phyloP scores from a whole-genome alignment of 2,329 filamentous ascomycete species.

The Aspergillus ibericus region DNA sequence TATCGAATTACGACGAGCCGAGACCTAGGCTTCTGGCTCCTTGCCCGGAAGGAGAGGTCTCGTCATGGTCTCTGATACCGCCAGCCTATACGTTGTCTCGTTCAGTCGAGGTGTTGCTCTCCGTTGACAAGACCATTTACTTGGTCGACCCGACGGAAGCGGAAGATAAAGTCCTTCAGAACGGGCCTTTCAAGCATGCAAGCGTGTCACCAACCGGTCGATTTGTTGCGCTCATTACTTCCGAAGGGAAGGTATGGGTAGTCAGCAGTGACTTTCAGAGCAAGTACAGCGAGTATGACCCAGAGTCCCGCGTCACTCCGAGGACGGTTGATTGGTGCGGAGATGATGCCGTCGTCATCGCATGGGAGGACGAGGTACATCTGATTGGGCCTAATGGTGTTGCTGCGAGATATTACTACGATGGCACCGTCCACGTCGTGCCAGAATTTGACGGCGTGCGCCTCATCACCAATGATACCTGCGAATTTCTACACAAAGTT shows the following conservation, averaged over 20 bases:
- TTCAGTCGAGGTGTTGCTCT: constrained; percentile 88
- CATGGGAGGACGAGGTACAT: constrained; percentile 97
- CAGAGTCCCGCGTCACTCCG: constrained; percentile 78
- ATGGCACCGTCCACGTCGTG: constrained; percentile 84
- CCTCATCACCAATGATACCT: constrained; percentile 87
- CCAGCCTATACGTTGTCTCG: constrained; percentile 85
- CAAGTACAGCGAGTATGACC: constrained; percentile 87
- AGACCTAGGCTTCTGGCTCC: constrained; percentile 78
- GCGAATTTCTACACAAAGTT: constrained; percentile 95
- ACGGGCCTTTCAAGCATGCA: constrained; percentile 88
- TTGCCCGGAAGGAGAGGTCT: constrained; percentile 73
- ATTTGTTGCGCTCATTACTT: constrained; percentile 83
- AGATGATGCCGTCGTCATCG: constrained; percentile 86
- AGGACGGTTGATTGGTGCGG: constrained; percentile 95
- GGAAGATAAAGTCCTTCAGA: constrained; percentile 86
- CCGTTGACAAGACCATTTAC: constrained; percentile 79
- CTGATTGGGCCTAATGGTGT: constrained; percentile 82
- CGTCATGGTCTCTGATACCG: constrained; percentile 86
- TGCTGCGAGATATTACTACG: constrained; percentile 77
- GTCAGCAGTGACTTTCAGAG: constrained; percentile 95
- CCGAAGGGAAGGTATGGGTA: constrained; percentile 82
- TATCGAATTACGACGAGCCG: constrained; percentile 88
- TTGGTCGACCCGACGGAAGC: constrained; percentile 85
- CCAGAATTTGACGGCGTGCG: constrained; percentile 88
- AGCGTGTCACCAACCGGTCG: constrained; percentile 88